Conservation (phyloP, 257 asterid genomes). For the Verbena officinalis region DNA sequence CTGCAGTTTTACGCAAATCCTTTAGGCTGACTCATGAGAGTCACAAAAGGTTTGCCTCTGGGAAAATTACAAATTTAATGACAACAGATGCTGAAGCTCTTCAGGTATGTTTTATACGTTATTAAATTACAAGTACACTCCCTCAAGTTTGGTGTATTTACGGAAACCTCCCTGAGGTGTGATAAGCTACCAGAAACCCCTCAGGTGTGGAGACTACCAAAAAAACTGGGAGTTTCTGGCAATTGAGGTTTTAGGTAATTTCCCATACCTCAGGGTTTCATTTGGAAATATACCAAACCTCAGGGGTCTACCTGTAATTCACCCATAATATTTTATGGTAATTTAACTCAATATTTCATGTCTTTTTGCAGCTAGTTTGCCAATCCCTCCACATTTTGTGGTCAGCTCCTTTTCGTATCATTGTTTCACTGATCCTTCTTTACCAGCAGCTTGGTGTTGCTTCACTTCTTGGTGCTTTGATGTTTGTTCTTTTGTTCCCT, state of each 20-base stretch:
- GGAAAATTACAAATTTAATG: conserved; percentile 91
- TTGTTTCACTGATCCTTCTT: conserved; percentile 81
- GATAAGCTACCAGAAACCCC: too few relatives aligned
- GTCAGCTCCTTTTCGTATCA: conserved; percentile 95
- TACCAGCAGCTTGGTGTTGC: conserved; percentile 87
- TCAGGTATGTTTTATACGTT: conserved; percentile 56
- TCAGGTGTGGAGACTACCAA: too few relatives aligned
- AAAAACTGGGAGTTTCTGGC: too few relatives aligned
- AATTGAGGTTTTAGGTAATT: too few relatives aligned
- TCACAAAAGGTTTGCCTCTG: conserved; percentile 83
- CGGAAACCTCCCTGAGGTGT: too few relatives aligned
- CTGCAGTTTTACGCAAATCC: conserved; percentile 94
- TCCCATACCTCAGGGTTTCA: too few relatives aligned
- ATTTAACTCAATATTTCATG: conserved; percentile 19
- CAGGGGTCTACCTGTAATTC: too few relatives aligned
- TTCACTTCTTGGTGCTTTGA: conserved; percentile 81
- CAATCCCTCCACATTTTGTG: conserved; percentile 90
- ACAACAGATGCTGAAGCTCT: conserved; percentile 96
- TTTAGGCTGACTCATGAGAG: conserved; percentile 91
- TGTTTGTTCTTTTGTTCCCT: conserved; percentile 86
- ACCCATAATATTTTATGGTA: not conserved
- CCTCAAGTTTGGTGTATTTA: not conserved
- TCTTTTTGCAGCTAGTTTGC: conserved; percentile 79
- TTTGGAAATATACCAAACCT: too few relatives aligned
- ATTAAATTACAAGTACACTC: not conserved